phyloP scores from a whole-genome alignment of 345 rosid genomes.

The Melaleuca quinquenervia region DNA sequence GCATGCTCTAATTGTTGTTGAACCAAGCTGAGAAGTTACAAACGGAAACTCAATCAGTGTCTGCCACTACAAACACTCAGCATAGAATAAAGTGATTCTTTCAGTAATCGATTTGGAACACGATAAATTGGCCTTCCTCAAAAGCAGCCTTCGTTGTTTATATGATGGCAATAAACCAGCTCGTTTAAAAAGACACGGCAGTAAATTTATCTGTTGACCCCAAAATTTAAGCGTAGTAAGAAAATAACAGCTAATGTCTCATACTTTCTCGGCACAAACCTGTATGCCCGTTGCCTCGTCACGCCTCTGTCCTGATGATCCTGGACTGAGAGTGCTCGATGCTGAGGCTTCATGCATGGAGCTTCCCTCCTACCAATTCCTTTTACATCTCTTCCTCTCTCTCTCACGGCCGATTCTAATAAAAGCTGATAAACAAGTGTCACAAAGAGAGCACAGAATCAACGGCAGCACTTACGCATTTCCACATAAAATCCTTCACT shows the following conservation, averaged over 20 bases:
- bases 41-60: background rate
- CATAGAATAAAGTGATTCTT: background rate
- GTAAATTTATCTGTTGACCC: background rate
- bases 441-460: background rate
- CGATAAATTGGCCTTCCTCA: background rate
- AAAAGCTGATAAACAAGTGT: background rate
- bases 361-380: constrained; percentile 22
- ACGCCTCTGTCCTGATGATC: constrained; percentile 16
- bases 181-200: background rate
- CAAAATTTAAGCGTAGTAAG: background rate
- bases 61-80: background rate
- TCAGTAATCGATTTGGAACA: background rate
- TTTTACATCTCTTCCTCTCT: constrained; percentile 50
- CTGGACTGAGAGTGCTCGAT: constrained; percentile 13
- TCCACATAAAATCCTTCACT: background rate
- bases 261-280: constrained; percentile 17
- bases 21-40: constrained; percentile 33
- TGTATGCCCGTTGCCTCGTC: constrained; percentile 13
- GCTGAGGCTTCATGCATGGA: constrained; percentile 10
- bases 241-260: background rate
- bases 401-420: constrained; percentile 75
- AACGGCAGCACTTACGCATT: background rate
- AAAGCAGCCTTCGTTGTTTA: background rate
- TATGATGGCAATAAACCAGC: background rate
- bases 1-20: constrained; percentile 9